A percentile compares a stretch with the other conserved stretches of the same genome.
Evolutionary conservation across 2,329 filamentous ascomycete genomes (phyloP).

Genomic region (Diaporthe sp.): DNA sequence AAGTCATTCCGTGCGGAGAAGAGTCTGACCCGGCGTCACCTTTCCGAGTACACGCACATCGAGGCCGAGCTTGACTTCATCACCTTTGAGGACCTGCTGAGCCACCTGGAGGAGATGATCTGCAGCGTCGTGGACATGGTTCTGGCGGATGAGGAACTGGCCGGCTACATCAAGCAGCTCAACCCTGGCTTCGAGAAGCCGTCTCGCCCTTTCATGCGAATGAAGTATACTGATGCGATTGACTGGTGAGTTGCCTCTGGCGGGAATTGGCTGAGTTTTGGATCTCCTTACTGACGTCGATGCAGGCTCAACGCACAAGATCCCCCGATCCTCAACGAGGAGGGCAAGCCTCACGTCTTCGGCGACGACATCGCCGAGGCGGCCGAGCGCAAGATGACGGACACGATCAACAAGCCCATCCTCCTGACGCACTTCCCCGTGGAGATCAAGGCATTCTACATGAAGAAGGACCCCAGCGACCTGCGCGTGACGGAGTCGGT

Average conservation of each 20-base stretch:
- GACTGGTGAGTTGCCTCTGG: constrained; percentile 38
- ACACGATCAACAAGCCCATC: constrained; percentile 94
- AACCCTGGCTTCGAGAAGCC: constrained; percentile 93
- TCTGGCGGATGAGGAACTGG: constrained; percentile 80
- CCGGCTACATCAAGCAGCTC: constrained; percentile 82
- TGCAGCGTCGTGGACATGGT: constrained; percentile 86
- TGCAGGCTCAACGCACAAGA: constrained; percentile 92
- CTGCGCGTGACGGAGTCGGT: constrained; percentile 91
- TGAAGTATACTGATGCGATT: constrained; percentile 78
- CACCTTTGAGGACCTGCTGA: constrained; percentile 88
- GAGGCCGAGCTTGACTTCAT: constrained; percentile 98
- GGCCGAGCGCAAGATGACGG: constrained; percentile 96
- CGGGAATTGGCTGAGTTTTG: neutral
- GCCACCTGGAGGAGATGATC: constrained; percentile 88
- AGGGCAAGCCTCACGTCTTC: constrained; percentile 89
- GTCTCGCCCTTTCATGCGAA: constrained; percentile 88
- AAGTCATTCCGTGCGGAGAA: constrained; percentile 99
- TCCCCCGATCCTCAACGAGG: constrained; percentile 86
- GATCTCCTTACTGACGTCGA: neutral
- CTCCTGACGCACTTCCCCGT: constrained; percentile 97
- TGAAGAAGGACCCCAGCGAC: constrained; percentile 89
- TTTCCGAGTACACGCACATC: constrained; percentile 97
- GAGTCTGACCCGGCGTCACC: constrained; percentile 90
- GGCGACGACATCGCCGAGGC: constrained; percentile 99
- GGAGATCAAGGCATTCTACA: constrained; percentile 99